phyloP scores from a whole-genome alignment of 2,329 filamentous ascomycete genomes.

The Sporothrix variecibatus region DNA sequence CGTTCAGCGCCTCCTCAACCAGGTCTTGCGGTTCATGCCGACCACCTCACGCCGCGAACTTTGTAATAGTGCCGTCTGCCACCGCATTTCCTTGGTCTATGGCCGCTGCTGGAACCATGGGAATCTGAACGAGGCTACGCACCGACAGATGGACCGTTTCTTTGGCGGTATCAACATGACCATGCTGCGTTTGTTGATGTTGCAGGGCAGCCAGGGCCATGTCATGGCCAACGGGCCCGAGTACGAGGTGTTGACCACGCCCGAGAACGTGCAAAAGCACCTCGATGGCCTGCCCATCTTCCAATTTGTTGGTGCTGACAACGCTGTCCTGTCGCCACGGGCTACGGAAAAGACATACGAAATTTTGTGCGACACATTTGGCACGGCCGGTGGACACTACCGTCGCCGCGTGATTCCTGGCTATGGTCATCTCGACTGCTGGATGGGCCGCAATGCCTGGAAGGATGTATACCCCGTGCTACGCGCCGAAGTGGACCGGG shows the following conservation, averaged over 20 bases:
- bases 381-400: slow-evolving; percentile 44
- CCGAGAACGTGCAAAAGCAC: slow-evolving; percentile 49
- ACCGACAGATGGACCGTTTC: slow-evolving; percentile 61
- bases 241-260: slow-evolving; percentile 50
- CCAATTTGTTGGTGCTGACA: slow-evolving; percentile 58
- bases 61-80: slow-evolving; percentile 63
- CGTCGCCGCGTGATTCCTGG: slow-evolving; percentile 54
- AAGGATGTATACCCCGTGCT: slow-evolving; percentile 61
- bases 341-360: slow-evolving; percentile 57
- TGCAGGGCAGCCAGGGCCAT: slow-evolving; percentile 53
- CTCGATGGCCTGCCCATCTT: slow-evolving; percentile 57
- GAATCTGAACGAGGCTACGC: slow-evolving; percentile 67
- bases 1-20: slow-evolving; percentile 55
- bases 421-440: slow-evolving; percentile 63
- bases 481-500: slow-evolving; percentile 56
- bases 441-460: slow-evolving; percentile 62
- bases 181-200: slow-evolving; percentile 57
- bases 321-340: slow-evolving; percentile 56
- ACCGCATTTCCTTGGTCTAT: slow-evolving; percentile 61
- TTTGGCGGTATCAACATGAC: slow-evolving; percentile 65
- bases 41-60: slow-evolving; percentile 56
- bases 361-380: slow-evolving; percentile 54
- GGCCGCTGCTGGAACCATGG: slow-evolving; percentile 65
- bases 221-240: slow-evolving; percentile 55
- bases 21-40: slow-evolving; percentile 60